Conservation (phyloP, 2,329 filamentous ascomycete species). For the Triangularia setosa region DNA sequence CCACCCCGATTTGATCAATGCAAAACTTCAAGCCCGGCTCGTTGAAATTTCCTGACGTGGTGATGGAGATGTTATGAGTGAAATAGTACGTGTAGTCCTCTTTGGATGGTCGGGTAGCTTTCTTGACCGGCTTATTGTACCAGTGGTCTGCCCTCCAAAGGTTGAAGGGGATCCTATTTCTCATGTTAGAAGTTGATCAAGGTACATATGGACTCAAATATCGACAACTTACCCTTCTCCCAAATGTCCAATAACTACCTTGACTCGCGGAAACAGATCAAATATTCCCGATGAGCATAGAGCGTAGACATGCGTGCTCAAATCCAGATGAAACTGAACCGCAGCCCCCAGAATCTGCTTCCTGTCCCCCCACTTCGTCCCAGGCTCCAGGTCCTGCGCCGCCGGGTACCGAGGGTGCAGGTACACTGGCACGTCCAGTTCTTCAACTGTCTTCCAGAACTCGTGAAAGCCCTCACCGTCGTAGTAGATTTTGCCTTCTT, state of each 20-base stretch:
- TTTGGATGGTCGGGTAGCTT: conserved; percentile 34
- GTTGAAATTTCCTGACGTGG: conserved; percentile 40
- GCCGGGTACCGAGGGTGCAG: conserved; percentile 34
- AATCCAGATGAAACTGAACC: conserved; percentile 39
- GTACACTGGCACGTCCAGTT: conserved; percentile 34
- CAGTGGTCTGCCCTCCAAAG: conserved; percentile 39
- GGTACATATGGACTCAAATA: background rate
- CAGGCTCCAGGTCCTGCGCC: conserved; percentile 27
- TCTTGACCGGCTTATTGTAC: conserved; percentile 42
- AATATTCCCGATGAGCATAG: conserved; percentile 41
- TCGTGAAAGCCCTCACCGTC: conserved; percentile 30
- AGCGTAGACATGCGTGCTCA: conserved; percentile 44
- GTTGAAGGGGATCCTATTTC: conserved; percentile 41
- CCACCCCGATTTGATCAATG: conserved; percentile 36
- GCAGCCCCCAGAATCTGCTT: conserved; percentile 35
- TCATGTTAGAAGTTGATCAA: background rate
- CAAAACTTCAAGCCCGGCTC: conserved; percentile 39
- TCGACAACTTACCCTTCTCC: conserved; percentile 36
- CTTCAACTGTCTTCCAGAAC: conserved; percentile 33
- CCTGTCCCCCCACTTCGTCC: conserved; percentile 28
- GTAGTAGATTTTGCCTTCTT: conserved; percentile 30
- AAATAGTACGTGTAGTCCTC: conserved; percentile 40
- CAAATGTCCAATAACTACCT: conserved; percentile 41
- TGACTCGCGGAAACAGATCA: conserved; percentile 38
- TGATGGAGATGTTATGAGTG: conserved; percentile 39